phyloP scores from a whole-genome alignment of 495 filamentous ascomycete species.

The Podospora conica region DNA sequence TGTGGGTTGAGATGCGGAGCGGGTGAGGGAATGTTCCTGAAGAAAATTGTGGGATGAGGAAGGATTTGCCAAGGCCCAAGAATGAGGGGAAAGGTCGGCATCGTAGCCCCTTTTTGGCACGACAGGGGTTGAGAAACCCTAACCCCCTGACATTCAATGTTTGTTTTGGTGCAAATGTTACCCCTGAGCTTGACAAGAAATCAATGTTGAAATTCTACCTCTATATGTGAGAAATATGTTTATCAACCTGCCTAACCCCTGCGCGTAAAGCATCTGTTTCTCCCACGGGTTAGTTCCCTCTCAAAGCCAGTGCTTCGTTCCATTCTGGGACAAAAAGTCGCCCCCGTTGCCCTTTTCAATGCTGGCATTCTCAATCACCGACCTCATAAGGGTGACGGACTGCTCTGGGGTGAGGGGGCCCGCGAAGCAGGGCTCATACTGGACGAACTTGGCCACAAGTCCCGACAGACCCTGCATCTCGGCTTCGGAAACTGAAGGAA shows the following conservation, averaged over 20 bases:
- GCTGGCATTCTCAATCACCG: conserved; percentile 38
- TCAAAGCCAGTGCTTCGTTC: conserved; percentile 7
- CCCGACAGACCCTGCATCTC: conserved; percentile 24
- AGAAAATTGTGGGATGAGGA: not conserved
- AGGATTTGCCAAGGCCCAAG: not conserved
- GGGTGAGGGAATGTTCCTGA: not conserved
- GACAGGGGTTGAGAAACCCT: not conserved
- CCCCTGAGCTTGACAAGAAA: not conserved
- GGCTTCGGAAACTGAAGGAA: conserved; percentile 32
- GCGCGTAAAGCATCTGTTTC: too few species aligned
- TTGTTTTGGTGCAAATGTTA: not conserved
- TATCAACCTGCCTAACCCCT: too few species aligned
- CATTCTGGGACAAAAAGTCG: conserved; percentile 45
- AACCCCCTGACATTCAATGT: not conserved
- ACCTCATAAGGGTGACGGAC: conserved; percentile 33
- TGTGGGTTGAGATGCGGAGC: not conserved
- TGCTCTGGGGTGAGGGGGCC: conserved; percentile 40
- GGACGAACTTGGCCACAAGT: conserved; percentile 32
- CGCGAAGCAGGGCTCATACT: conserved; percentile 46
- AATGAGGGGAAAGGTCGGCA: not conserved
- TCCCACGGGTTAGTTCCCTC: not conserved
- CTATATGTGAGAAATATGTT: too few species aligned
- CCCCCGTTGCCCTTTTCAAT: conserved; percentile 47
- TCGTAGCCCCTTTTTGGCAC: too few species aligned
- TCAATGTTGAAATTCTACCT: too few species aligned